phyloP scores from a whole-genome alignment of 2,329 filamentous ascomycete species.

The Trichoderma koningii region DNA sequence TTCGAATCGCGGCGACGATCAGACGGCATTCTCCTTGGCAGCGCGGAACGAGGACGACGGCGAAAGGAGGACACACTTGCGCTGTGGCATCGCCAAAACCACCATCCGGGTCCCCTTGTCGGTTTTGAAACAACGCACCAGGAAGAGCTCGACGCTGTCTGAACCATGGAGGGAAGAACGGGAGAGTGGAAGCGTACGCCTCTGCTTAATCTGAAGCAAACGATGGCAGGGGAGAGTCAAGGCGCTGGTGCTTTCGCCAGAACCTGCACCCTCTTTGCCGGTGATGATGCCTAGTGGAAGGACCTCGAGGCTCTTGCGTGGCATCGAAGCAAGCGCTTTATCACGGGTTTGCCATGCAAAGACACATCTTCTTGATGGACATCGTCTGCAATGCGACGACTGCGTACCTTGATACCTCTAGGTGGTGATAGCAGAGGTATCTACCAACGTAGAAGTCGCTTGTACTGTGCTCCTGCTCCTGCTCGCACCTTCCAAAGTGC shows the following conservation, averaged over 20 bases:
- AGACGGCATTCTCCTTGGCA: slow-evolving; percentile 1
- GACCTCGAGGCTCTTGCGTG: background rate
- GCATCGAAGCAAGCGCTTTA: background rate
- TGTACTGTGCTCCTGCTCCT: background rate
- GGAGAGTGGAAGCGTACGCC: background rate
- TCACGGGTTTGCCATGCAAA: background rate
- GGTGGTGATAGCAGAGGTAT: background rate
- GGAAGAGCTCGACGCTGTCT: background rate
- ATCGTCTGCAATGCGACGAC: background rate
- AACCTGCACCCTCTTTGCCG: background rate
- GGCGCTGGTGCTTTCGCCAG: background rate
- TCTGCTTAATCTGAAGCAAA: background rate
- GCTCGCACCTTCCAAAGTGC: background rate
- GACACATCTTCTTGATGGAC: background rate
- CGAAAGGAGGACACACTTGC: background rate
- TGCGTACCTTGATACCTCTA: background rate
- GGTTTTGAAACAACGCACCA: slow-evolving; percentile 7
- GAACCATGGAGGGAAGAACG: background rate
- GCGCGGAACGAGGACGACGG: background rate
- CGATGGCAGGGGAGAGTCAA: background rate
- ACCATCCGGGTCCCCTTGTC: background rate
- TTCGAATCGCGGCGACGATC: background rate
- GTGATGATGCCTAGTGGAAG: background rate
- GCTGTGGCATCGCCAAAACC: slow-evolving; percentile 1
- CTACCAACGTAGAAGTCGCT: background rate